A percentile compares a stretch with the other conserved stretches of the same genome.
These are phyloP conservation scores for Rhynchospora pubera DNA, from an alignment of 176 grass and related monocot species.

Conservation along the genomic window DNA sequence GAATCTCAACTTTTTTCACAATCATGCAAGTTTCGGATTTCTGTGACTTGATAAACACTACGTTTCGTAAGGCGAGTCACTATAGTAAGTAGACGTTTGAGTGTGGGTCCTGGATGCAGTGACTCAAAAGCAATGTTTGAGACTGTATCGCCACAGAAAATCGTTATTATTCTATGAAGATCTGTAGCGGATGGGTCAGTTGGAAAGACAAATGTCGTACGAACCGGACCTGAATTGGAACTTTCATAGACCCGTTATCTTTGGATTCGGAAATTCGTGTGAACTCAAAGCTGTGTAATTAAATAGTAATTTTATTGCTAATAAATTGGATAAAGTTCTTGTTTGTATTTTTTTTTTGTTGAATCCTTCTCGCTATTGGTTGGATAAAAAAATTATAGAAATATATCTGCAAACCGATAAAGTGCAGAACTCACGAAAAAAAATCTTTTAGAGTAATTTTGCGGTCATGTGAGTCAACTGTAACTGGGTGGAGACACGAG, in stretches of 20 bases:
- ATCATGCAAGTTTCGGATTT: background rate
- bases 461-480: background rate
- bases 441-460: background rate
- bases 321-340: too few species aligned
- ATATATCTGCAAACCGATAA: too few species aligned
- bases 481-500: background rate
- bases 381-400: too few species aligned
- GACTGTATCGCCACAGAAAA: background rate
- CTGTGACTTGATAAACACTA: background rate
- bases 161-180: background rate
- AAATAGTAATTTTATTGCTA: too few species aligned
- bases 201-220: background rate
- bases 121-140: background rate
- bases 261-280: background rate
- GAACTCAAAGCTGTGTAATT: background rate
- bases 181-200: background rate
- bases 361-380: too few species aligned
- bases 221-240: background rate
- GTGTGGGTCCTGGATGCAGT: too few species aligned
- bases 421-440: too few species aligned
- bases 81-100: too few species aligned
- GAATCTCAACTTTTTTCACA: slow-evolving; percentile 1
- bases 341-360: too few species aligned
- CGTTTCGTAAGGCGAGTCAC: background rate
- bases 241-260: background rate